phyloP scores from a whole-genome alignment of 2,329 filamentous ascomycete species.

The Phyllosticta paracitricarpa region DNA sequence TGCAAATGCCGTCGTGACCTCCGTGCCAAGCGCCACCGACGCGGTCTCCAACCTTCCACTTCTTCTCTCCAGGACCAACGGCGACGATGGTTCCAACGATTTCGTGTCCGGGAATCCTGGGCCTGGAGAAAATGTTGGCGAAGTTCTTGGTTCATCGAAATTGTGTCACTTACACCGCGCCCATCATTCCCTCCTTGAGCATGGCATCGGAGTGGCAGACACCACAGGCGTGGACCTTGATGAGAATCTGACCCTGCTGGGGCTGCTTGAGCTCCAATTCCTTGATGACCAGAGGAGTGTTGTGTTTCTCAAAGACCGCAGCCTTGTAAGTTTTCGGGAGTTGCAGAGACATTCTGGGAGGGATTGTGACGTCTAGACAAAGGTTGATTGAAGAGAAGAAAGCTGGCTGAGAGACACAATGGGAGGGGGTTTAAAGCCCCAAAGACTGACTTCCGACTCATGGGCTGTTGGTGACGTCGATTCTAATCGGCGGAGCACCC shows the following conservation, averaged over 20 bases:
- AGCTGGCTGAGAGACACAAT: neutral
- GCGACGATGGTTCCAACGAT: conserved; percentile 57
- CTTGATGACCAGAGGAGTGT: conserved; percentile 46
- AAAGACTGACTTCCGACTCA: neutral
- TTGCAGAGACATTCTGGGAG: conserved; percentile 15
- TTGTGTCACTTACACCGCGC: conserved; percentile 33
- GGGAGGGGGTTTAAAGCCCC: neutral
- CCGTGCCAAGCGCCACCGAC: conserved; percentile 58
- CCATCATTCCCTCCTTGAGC: conserved; percentile 26
- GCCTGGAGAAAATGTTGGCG: conserved; percentile 19
- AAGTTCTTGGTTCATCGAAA: neutral
- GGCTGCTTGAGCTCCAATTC: conserved; percentile 51
- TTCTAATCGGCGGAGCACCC: neutral
- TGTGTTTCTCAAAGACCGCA: conserved; percentile 47
- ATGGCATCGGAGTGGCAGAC: conserved; percentile 56
- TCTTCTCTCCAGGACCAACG: conserved; percentile 46
- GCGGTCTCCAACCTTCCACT: conserved; percentile 53
- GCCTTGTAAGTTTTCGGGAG: conserved; percentile 57
- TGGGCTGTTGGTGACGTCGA: neutral
- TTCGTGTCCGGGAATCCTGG: conserved; percentile 61
- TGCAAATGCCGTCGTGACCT: conserved; percentile 53
- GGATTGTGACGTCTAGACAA: neutral
- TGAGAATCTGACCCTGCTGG: conserved; percentile 49
- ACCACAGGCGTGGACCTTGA: conserved; percentile 63
- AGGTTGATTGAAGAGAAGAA: neutral